Conservation (phyloP, 306 rosid species). For the Abrus precatorius region DNA sequence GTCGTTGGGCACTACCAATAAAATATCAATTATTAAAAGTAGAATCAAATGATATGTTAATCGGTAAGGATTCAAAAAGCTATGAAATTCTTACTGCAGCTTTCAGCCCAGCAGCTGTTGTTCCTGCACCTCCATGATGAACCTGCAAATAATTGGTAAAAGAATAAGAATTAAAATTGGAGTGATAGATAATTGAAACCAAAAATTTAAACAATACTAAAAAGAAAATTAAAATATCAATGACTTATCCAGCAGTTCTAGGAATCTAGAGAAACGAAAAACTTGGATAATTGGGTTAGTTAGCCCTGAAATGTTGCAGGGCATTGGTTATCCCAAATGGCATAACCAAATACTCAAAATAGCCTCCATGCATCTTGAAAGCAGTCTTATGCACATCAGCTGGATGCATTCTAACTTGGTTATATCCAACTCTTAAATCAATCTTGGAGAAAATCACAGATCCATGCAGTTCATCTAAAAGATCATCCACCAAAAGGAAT, state of each 20-base stretch:
- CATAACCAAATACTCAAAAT: too few species aligned
- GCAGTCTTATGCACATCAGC: too few species aligned
- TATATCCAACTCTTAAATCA: background rate
- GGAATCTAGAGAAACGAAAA: too few species aligned
- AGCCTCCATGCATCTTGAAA: too few species aligned
- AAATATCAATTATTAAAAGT: conserved; percentile 27
- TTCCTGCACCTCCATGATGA: conserved; percentile 99
- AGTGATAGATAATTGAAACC: conserved; percentile 13
- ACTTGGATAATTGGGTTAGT: too few species aligned
- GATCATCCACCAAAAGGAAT: background rate
- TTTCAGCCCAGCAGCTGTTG: conserved; percentile 99
- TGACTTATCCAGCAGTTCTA: background rate
- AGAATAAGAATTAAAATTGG: conserved; percentile 37
- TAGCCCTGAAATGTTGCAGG: too few species aligned
- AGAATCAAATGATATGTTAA: conserved; percentile 27
- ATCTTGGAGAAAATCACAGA: background rate
- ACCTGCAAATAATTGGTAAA: conserved; percentile 62
- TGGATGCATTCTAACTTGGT: too few species aligned
- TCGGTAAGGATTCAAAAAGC: conserved; percentile 30
- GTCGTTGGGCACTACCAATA: conserved; percentile 87
- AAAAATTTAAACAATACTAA: background rate
- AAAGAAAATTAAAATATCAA: background rate
- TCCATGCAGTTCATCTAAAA: background rate
- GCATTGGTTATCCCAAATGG: too few species aligned
- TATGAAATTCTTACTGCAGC: conserved; percentile 78